phyloP scores from a whole-genome alignment of 1,284 basidiomycete genomes.

The Ustilago trichophora region DNA sequence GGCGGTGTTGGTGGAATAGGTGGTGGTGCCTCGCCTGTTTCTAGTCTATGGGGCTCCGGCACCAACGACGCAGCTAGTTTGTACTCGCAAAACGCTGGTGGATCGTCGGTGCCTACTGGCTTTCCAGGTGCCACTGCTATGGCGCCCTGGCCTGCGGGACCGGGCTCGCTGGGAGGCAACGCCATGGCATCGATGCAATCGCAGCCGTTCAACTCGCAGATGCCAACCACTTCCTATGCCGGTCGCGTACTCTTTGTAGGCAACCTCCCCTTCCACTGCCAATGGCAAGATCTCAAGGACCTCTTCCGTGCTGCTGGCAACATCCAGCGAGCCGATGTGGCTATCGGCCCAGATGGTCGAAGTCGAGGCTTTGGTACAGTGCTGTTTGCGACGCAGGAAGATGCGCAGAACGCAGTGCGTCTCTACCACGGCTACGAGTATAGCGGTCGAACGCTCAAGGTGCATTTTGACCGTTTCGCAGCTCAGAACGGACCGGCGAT shows the following conservation, averaged over 20 bases:
- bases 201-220: conserved; percentile 36
- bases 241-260: conserved; percentile 65
- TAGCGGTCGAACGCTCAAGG: conserved; percentile 82
- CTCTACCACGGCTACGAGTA: conserved; percentile 75
- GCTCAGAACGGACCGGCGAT: conserved; percentile 39
- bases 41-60: conserved; percentile 6
- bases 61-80: conserved; percentile 11
- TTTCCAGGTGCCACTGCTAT: conserved; percentile 44
- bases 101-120: conserved; percentile 45
- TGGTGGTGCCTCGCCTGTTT: background rate
- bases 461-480: conserved; percentile 76
- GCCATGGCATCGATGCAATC: conserved; percentile 35
- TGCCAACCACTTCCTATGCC: conserved; percentile 55
- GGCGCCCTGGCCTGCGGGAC: conserved; percentile 41
- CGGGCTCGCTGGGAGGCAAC: conserved; percentile 22
- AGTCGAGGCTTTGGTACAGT: conserved; percentile 93
- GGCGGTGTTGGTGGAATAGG: no score
- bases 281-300: conserved; percentile 66
- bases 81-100: conserved; percentile 20
- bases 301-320: conserved; percentile 70
- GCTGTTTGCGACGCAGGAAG: conserved; percentile 86
- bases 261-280: conserved; percentile 64
- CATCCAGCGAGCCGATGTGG: conserved; percentile 91
- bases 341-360: conserved; percentile 88
- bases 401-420: conserved; percentile 83